phyloP scores from a whole-genome alignment of 2,329 filamentous ascomycete species.

The Orbilia oligospora region DNA sequence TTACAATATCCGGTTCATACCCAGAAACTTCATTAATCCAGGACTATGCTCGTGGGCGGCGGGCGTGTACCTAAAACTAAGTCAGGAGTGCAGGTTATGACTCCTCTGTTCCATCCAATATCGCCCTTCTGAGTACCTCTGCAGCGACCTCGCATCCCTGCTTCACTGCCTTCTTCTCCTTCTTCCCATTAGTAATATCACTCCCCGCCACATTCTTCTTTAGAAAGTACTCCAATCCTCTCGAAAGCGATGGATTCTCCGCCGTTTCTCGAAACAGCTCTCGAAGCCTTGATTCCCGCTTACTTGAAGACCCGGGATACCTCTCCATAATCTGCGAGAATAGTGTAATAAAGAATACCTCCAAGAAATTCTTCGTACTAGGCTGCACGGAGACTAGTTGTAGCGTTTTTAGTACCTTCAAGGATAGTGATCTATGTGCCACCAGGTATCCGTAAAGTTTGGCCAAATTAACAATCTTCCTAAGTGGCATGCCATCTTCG shows the following conservation, averaged over 20 bases:
- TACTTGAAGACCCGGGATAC: slow-evolving; percentile 63
- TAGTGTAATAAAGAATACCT: slow-evolving; percentile 82
- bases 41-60: background rate
- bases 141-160: slow-evolving; percentile 70
- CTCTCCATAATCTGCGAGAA: slow-evolving; percentile 69
- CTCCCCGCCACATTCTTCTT: slow-evolving; percentile 75
- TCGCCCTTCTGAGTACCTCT: slow-evolving; percentile 64
- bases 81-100: background rate
- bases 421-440: slow-evolving; percentile 72
- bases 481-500: slow-evolving; percentile 68
- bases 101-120: slow-evolving; percentile 62
- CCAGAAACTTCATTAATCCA: background rate
- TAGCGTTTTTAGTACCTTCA: slow-evolving; percentile 74
- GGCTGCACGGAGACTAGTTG: slow-evolving; percentile 83
- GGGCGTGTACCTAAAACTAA: too few species aligned
- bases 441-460: slow-evolving; percentile 77
- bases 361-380: slow-evolving; percentile 83
- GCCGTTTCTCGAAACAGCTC: slow-evolving; percentile 77
- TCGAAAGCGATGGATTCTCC: slow-evolving; percentile 77
- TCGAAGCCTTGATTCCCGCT: slow-evolving; percentile 74
- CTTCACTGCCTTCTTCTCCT: slow-evolving; percentile 70
- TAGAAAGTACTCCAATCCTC: slow-evolving; percentile 84
- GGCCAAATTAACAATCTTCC: slow-evolving; percentile 77
- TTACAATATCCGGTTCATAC: background rate
- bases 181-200: slow-evolving; percentile 71